These are phyloP conservation scores for Penicillium simplicissimum DNA, from an alignment of 495 filamentous ascomycete genomes.

Conservation along the genomic window DNA sequence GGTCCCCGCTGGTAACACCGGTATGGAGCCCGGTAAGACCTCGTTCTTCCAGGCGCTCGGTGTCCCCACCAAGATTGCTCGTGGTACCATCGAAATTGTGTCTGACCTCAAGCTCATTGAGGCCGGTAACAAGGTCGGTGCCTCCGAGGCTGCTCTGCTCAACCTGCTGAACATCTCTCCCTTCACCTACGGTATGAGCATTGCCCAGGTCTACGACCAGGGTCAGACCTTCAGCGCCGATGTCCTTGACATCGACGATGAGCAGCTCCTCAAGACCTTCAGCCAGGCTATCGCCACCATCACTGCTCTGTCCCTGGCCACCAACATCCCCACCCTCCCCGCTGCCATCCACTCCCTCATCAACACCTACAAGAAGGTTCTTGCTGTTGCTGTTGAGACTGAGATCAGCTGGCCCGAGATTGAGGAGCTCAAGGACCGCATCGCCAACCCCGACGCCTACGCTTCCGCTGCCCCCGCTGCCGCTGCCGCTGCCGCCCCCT, in stretches of 20 bases:
- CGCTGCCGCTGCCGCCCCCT: slow-evolving; percentile 53
- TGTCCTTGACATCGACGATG: slow-evolving; percentile 91
- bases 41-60: slow-evolving; percentile 99
- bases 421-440: slow-evolving; percentile 96
- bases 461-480: slow-evolving; percentile 69
- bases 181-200: slow-evolving; percentile 99
- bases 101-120: slow-evolving; percentile 97
- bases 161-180: slow-evolving; percentile 99
- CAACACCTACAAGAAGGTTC: slow-evolving; percentile 96
- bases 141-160: slow-evolving; percentile 95
- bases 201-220: slow-evolving; percentile 92
- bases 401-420: slow-evolving; percentile 96
- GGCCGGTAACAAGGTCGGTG: slow-evolving; percentile 88
- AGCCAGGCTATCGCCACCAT: slow-evolving; percentile 80
- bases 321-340: slow-evolving; percentile 94
- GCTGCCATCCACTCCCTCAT: slow-evolving; percentile 92
- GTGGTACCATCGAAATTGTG: slow-evolving; percentile 99
- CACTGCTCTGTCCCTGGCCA: slow-evolving; percentile 82
- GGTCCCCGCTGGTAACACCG: slow-evolving; percentile 96
- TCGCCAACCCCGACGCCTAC: slow-evolving; percentile 96
- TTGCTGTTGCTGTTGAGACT: slow-evolving; percentile 86
- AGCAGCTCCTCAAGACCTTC: slow-evolving; percentile 85
- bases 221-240: slow-evolving; percentile 83
- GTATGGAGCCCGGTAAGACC: slow-evolving; percentile 99
- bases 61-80: slow-evolving; percentile 99